Conservation (phyloP, 2,329 filamentous ascomycete species). For the Fusarium globosum region DNA sequence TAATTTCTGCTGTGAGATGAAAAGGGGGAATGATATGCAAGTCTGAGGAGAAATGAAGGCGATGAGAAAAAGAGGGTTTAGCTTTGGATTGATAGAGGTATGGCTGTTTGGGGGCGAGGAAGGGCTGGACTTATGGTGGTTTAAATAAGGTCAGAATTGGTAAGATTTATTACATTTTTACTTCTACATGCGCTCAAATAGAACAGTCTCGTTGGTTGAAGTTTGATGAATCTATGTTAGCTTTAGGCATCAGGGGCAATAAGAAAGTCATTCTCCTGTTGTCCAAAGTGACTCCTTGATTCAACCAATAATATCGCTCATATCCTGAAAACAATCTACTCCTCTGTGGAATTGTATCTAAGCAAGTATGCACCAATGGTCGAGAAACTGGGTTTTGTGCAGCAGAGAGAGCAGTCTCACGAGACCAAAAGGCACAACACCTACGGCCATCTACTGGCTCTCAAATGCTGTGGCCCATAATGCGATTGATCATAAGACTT, state of each 20-base stretch:
- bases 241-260: too few relatives aligned
- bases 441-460: background rate
- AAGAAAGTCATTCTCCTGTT: too few relatives aligned
- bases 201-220: too few relatives aligned
- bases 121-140: background rate
- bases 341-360: background rate
- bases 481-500: background rate
- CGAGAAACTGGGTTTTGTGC: background rate
- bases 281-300: too few relatives aligned
- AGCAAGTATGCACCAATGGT: background rate
- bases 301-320: too few relatives aligned
- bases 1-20: background rate
- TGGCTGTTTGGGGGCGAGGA: too few relatives aligned
- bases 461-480: background rate
- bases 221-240: too few relatives aligned
- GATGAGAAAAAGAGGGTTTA: rapidly evolving
- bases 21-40: too few relatives aligned
- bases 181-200: too few relatives aligned
- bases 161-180: background rate
- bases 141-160: background rate
- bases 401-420: background rate
- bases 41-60: rapidly evolving
- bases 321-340: too few relatives aligned
- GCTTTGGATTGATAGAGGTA: background rate
- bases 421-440: background rate